These are phyloP conservation scores for Lenwebbia sp. DNA, from an alignment of 345 rosid genomes.

Conservation along the genomic window DNA sequence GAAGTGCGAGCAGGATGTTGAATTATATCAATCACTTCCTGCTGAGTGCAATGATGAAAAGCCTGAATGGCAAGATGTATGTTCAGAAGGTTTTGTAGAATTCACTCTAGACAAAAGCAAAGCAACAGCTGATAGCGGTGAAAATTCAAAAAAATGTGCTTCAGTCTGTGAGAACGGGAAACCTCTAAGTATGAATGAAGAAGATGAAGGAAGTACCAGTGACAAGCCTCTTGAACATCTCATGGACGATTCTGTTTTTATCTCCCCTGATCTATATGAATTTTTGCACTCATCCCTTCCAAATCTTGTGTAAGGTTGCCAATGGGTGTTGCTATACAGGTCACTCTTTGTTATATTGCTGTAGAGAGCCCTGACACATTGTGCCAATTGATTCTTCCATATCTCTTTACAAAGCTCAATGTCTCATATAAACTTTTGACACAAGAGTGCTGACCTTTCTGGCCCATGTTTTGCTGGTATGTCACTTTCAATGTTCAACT, in stretches of 20 bases:
- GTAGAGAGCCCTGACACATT: too few species aligned
- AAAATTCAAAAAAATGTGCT: neutral
- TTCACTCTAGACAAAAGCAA: neutral
- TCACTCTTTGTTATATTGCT: too few species aligned
- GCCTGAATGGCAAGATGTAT: constrained; percentile 12
- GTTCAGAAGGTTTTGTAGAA: constrained; percentile 9
- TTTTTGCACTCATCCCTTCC: constrained; percentile 73
- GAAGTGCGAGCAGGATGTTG: constrained; percentile 18
- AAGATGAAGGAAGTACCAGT: constrained; percentile 15
- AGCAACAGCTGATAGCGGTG: neutral
- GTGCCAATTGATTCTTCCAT: too few species aligned
- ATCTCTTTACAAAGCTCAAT: too few species aligned
- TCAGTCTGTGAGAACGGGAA: neutral
- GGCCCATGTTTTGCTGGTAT: constrained; percentile 79
- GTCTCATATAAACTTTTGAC: neutral
- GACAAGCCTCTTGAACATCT: constrained; percentile 26
- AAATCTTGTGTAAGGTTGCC: constrained; percentile 83
- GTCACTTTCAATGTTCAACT: neutral
- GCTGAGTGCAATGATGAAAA: constrained; percentile 25
- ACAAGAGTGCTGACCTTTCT: constrained; percentile 50
- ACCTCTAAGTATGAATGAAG: neutral
- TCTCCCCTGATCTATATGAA: constrained; percentile 48
- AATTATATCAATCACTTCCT: constrained; percentile 32
- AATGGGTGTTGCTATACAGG: constrained; percentile 87
- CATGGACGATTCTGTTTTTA: constrained; percentile 47